These are phyloP conservation scores for Rhizophagus sp. DNA, from an alignment of 192 early-diverging fungal species.

Conservation along the genomic window DNA sequence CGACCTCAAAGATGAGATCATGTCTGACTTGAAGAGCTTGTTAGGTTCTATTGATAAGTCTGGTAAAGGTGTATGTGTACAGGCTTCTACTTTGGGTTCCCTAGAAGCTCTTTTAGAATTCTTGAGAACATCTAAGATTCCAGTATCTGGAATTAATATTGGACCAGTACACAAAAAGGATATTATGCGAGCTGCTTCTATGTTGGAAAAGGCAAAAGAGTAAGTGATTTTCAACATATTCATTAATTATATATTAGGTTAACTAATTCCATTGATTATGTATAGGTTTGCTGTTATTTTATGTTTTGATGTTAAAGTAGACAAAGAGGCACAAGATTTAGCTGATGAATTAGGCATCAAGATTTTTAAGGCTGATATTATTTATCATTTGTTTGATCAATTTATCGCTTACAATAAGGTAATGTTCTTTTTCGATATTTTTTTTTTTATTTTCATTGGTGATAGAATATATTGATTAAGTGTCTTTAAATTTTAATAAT, in stretches of 20 bases:
- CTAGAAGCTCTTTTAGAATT: slow-evolving; percentile 96
- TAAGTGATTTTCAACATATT: slow-evolving; percentile 27
- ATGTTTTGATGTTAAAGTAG: slow-evolving; percentile 91
- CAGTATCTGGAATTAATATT: slow-evolving; percentile 95
- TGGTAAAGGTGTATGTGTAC: slow-evolving; percentile 93
- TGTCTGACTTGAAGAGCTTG: slow-evolving; percentile 81
- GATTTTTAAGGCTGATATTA: slow-evolving; percentile 96
- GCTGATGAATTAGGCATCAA: slow-evolving; percentile 90
- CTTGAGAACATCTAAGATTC: slow-evolving; percentile 87
- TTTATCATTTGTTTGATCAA: slow-evolving; percentile 97
- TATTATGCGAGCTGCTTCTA: slow-evolving; percentile 84
- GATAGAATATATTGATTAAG: not conserved
- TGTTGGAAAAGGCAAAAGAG: slow-evolving; percentile 91
- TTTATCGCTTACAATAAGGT: slow-evolving; percentile 78
- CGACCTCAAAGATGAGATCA: slow-evolving; percentile 92
- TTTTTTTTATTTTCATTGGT: not conserved
- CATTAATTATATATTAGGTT: slow-evolving; percentile 37
- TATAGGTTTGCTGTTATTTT: slow-evolving; percentile 69
- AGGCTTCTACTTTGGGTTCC: slow-evolving; percentile 97
- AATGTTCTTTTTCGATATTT: not conserved
- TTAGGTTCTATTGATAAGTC: slow-evolving; percentile 79
- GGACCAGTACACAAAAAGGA: slow-evolving; percentile 98
- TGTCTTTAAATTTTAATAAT: slow-evolving; percentile 31
- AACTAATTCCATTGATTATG: slow-evolving; percentile 54
- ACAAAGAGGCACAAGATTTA: slow-evolving; percentile 86